These are phyloP conservation scores for Naganishia randhawae DNA, from an alignment of 768 basidiomycete genomes.

Conservation along the genomic window DNA sequence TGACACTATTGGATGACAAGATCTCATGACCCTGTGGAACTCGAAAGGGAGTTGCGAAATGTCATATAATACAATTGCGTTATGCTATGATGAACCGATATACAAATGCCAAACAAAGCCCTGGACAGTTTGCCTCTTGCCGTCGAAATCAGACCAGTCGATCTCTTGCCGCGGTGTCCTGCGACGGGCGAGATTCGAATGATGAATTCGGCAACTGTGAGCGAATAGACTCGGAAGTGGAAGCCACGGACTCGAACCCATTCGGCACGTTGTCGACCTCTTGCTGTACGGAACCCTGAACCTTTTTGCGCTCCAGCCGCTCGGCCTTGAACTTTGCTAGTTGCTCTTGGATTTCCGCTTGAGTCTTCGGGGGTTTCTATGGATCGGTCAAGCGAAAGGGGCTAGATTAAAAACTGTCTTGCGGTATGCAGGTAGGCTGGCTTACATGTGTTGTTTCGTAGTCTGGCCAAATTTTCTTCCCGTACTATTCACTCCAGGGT, in stretches of 20 bases:
- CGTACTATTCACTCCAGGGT: background rate
- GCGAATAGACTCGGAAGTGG: background rate
- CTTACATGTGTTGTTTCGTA: slow-evolving; percentile 28
- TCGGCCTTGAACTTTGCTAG: slow-evolving; percentile 23
- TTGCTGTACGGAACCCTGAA: background rate
- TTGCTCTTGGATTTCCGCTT: slow-evolving; percentile 29
- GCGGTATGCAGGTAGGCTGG: background rate
- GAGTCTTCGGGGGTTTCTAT: slow-evolving; percentile 28
- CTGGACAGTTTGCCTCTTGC: background rate
- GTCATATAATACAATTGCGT: background rate
- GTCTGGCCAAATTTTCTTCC: slow-evolving; percentile 28
- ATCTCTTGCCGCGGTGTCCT: background rate
- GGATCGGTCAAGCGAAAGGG: background rate
- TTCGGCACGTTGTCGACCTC: background rate
- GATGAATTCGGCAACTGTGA: background rate
- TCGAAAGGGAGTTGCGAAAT: background rate
- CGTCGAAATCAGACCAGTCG: background rate
- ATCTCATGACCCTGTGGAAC: too few species aligned
- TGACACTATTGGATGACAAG: too few species aligned
- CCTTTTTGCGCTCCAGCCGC: slow-evolving; percentile 2
- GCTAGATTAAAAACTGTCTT: background rate
- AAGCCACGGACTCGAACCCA: background rate
- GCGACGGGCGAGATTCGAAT: background rate
- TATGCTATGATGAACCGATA: slow-evolving; percentile 1
- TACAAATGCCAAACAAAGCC: background rate